Evolutionary conservation across 1,139 yeast species (phyloP), one percentile per base, ranked within the genome.

Genomic region (Meyerozyma sp.): DNA sequence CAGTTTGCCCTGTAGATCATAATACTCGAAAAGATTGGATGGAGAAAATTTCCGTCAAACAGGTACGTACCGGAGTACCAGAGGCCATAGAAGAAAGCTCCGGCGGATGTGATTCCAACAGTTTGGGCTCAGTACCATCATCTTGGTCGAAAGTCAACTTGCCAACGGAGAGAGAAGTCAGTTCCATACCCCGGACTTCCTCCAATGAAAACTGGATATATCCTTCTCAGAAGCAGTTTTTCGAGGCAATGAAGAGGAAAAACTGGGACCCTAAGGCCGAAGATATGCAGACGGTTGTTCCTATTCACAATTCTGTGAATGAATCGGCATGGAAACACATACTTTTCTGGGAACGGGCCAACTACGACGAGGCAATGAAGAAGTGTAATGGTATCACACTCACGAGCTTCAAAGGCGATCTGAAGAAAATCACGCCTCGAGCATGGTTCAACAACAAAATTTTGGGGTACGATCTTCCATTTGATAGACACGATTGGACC

Each of bases 401-500:
- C 47, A 83, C 95, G 3, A 81, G 90, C 50, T 93, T 93, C 65
- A 84, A 86, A 59, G 98, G 98, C 8, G 95, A 91, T 58, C 81
- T 91, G 42, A 79, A 80, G 51, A 85, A 86, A 53, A 57, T 89
- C 40, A 89, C 96, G 0, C 98, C 98, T 4, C 73, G 95, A 53
- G 98, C 98, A 0, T 78, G 95, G 70, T 69, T 88, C 55, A 81
- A 86, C 53, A 67, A 77, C 52, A 55, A 60, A 4, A 58, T 86
- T 29, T 57, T 82, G 47, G 89, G 96, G 0, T 73, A 77, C 49
- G 81, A 80, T 43, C 77, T 77, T 49, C 98, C 98, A 0, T 93
- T 93, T 66, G 98, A 93, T 65, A 77, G 98, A 55, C 98, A 93
- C 61, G 98, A 93, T 65, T 93, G 98, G 98, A 70, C 77, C 10